Evolutionary conservation across 208 protist genomes (phyloP).

Genomic region (Acanthamoeba divionensis): DNA sequence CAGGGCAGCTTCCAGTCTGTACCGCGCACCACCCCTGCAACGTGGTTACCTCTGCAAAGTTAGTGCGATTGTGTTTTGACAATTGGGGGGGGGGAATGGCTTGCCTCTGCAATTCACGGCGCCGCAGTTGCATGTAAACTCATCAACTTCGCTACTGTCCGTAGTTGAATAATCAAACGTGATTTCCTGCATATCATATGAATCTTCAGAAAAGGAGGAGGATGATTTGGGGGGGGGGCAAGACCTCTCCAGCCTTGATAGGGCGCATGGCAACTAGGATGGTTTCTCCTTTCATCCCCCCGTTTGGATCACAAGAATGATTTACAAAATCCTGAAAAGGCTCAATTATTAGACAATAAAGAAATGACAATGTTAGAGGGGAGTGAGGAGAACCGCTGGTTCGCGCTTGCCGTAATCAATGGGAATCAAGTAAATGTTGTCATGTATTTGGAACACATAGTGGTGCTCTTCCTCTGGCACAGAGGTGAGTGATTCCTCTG

Average conservation of each 20-base stretch:
- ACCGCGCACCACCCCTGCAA: slow-evolving; percentile 3
- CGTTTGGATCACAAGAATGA: slow-evolving; percentile 24
- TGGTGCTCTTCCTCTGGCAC: slow-evolving; percentile 40
- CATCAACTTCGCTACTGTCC: slow-evolving; percentile 29
- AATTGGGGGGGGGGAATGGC: background rate
- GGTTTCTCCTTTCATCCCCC: background rate
- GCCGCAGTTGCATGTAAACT: slow-evolving; percentile 11
- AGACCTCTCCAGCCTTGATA: background rate
- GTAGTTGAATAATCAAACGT: slow-evolving; percentile 29
- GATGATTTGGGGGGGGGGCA: no score
- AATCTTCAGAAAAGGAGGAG: no score
- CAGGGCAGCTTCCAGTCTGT: slow-evolving; percentile 33
- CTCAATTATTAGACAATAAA: no score
- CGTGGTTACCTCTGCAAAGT: background rate
- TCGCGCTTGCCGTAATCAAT: slow-evolving; percentile 27
- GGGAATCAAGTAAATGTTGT: slow-evolving; percentile 29
- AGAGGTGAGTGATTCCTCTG: background rate
- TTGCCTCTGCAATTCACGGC: background rate
- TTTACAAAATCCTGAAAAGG: slow-evolving; percentile 10
- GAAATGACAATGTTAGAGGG: no score
- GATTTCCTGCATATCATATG: background rate
- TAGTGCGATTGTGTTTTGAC: background rate
- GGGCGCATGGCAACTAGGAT: slow-evolving; percentile 26
- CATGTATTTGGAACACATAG: slow-evolving; percentile 24
- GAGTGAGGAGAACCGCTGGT: background rate